phyloP scores from a whole-genome alignment of 2,329 filamentous ascomycete species.

The Aspergillus novoparasiticus region DNA sequence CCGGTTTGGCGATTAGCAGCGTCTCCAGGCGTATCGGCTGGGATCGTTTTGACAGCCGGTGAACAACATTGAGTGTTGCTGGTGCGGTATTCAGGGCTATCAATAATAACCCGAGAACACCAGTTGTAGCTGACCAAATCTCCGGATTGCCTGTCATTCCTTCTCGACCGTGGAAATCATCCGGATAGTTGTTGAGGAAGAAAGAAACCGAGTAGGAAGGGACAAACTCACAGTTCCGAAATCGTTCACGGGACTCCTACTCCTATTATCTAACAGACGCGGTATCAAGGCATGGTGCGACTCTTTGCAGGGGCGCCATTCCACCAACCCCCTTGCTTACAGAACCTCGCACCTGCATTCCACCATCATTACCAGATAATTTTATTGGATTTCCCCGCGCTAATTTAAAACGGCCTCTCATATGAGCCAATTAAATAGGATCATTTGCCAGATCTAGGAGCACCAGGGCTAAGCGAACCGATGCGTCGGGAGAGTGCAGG shows the following conservation, averaged over 20 bases:
- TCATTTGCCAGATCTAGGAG: background rate
- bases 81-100: slow-evolving; percentile 28
- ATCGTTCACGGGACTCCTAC: background rate
- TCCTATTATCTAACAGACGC: background rate
- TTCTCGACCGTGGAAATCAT: slow-evolving; percentile 9
- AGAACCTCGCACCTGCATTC: background rate
- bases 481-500: background rate
- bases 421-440: background rate
- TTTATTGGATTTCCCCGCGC: background rate
- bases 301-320: background rate
- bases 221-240: background rate
- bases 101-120: slow-evolving; percentile 28
- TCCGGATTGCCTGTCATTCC: slow-evolving; percentile 27
- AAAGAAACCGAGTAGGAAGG: background rate
- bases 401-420: background rate
- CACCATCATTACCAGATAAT: background rate
- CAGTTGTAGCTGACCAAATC: slow-evolving; percentile 23
- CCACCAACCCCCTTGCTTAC: slow-evolving; percentile 1
- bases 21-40: slow-evolving; percentile 20
- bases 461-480: background rate
- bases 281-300: background rate
- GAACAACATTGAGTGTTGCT: slow-evolving; percentile 25
- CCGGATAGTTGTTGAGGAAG: background rate
- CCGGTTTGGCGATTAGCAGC: slow-evolving; percentile 34
- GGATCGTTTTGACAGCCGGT: slow-evolving; percentile 18